Evolutionary conservation across 2,329 filamentous ascomycete species (phyloP).

Genomic region (Claviceps purpurea): DNA sequence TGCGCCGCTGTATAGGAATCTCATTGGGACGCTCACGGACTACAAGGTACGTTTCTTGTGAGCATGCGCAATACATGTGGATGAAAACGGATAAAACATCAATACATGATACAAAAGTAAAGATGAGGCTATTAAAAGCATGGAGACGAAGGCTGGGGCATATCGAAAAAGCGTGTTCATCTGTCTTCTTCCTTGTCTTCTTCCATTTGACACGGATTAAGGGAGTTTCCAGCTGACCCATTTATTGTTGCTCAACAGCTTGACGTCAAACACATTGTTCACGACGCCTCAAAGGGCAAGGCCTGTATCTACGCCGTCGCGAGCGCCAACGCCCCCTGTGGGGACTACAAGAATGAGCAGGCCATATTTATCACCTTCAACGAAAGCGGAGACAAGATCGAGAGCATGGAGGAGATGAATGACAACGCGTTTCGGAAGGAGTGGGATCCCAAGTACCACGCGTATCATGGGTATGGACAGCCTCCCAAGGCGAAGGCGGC

Average conservation of each 20-base stretch:
- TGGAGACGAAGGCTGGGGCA: neutral
- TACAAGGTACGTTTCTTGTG: neutral
- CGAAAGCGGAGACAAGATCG: neutral
- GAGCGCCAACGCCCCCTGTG: neutral
- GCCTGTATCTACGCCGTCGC: neutral
- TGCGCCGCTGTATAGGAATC: neutral
- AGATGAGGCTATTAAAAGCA: neutral
- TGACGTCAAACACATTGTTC: neutral
- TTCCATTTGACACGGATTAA: neutral
- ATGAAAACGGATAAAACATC: neutral
- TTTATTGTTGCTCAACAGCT: no score
- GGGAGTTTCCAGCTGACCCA: no score
- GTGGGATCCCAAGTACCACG: neutral
- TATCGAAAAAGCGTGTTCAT: no score
- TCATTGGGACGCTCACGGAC: neutral
- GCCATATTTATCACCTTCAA: neutral
- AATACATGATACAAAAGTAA: neutral
- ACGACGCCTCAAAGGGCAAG: neutral
- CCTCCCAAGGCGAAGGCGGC: neutral
- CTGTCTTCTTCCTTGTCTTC: neutral
- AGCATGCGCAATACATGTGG: neutral
- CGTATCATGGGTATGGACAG: neutral
- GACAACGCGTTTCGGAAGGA: neutral
- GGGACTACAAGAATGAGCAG: neutral
- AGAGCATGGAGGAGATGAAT: neutral